phyloP scores from a whole-genome alignment of 305 asterid genomes.

The Fraxinus sp. region DNA sequence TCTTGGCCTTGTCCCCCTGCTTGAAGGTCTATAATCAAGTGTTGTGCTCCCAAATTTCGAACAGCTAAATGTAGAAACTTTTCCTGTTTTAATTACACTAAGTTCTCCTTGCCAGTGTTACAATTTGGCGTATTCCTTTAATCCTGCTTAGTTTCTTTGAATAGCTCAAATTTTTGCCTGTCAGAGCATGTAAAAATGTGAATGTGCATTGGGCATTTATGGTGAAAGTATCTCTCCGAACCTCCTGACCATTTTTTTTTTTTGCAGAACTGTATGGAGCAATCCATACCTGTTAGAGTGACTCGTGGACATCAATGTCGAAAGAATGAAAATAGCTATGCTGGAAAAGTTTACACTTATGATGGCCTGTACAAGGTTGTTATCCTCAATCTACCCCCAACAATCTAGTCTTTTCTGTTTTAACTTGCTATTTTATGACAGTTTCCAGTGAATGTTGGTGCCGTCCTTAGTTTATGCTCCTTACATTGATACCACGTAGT shows the following conservation, averaged over 20 bases:
- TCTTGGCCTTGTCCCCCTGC: background rate
- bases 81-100: background rate
- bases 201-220: background rate
- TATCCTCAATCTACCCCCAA: background rate
- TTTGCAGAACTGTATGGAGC: slow-evolving; percentile 68
- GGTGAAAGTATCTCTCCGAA: background rate
- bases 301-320: slow-evolving; percentile 74
- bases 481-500: background rate
- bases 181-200: background rate
- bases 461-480: background rate
- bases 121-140: background rate
- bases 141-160: background rate
- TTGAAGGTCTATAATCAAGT: background rate
- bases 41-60: background rate
- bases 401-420: background rate
- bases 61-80: background rate
- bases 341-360: slow-evolving; percentile 78
- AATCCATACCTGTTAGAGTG: slow-evolving; percentile 68
- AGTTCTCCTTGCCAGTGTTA: background rate
- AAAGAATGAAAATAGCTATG: slow-evolving; percentile 47
- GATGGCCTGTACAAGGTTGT: slow-evolving; percentile 85
- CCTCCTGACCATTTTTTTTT: background rate
- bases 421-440: background rate
- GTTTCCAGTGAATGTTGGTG: background rate
- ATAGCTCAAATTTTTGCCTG: background rate